Evolutionary conservation across 495 filamentous ascomycete genomes (phyloP).

Genomic region (Talaromyces adpressus): DNA sequence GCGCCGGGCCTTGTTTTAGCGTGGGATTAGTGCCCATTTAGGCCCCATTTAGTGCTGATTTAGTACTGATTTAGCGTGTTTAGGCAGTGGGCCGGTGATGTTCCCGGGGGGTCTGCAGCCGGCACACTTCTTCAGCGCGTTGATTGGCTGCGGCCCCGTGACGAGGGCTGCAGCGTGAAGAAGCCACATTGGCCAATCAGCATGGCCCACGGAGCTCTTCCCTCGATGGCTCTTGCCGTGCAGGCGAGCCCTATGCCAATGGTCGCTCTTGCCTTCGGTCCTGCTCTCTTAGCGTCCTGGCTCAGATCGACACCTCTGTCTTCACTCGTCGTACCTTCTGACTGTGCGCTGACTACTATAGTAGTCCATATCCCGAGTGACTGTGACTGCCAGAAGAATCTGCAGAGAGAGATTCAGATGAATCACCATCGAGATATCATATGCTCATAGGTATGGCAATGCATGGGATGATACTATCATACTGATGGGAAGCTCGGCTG

Average conservation of each 20-base stretch:
- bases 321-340: no score
- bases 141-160: slow-evolving; percentile 3
- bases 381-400: neutral
- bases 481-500: neutral
- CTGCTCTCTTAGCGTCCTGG: neutral
- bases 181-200: slow-evolving; percentile 7
- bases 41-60: no score
- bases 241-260: neutral
- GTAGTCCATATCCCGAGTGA: no score
- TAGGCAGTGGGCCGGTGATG: slow-evolving; percentile 6
- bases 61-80: neutral
- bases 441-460: neutral
- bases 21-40: neutral
- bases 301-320: no score
- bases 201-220: neutral
- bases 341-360: no score
- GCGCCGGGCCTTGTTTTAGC: slow-evolving; percentile 10
- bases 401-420: neutral
- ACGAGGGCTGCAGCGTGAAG: slow-evolving; percentile 7
- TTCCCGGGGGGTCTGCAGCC: slow-evolving; percentile 6
- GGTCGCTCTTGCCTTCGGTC: neutral
- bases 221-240: neutral
- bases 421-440: neutral
- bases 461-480: neutral
- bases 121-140: slow-evolving; percentile 7